These are phyloP conservation scores for Torulaspora gathmanii DNA, from an alignment of 805 yeast species.

Conservation along the genomic window DNA sequence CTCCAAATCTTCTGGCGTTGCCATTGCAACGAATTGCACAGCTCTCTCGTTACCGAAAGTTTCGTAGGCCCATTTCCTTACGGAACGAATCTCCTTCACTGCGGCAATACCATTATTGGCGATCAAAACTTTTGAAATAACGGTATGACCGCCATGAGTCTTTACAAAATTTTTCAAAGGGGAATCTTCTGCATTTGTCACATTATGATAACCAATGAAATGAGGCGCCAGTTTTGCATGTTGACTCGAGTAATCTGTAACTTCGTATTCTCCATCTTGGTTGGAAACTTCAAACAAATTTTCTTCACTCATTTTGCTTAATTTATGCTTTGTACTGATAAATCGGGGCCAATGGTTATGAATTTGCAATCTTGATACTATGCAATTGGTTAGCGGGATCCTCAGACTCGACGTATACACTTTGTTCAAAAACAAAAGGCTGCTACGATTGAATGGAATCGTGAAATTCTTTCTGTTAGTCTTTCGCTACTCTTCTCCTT, in stretches of 20 bases:
- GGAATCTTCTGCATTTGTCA: slow-evolving; percentile 72
- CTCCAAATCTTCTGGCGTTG: slow-evolving; percentile 97
- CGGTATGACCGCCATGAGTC: slow-evolving; percentile 90
- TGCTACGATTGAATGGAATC: slow-evolving; percentile 10
- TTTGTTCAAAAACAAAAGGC: slow-evolving; percentile 13
- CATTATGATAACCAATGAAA: slow-evolving; percentile 77
- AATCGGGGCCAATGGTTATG: not conserved
- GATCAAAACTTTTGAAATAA: slow-evolving; percentile 78
- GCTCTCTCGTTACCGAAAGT: slow-evolving; percentile 96
- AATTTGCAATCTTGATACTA: slow-evolving; percentile 1
- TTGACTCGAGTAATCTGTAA: slow-evolving; percentile 30
- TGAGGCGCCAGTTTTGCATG: slow-evolving; percentile 55
- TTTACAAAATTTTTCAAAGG: slow-evolving; percentile 77
- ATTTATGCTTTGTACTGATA: not conserved
- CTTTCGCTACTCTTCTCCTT: not conserved
- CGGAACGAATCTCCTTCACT: slow-evolving; percentile 94
- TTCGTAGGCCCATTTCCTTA: slow-evolving; percentile 98
- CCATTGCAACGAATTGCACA: slow-evolving; percentile 95
- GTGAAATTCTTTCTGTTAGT: slow-evolving; percentile 13
- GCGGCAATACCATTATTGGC: slow-evolving; percentile 99
- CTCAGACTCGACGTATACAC: slow-evolving; percentile 13
- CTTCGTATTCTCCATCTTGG: slow-evolving; percentile 20
- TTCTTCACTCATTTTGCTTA: slow-evolving; percentile 39
- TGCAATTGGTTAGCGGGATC: slow-evolving; percentile 8
- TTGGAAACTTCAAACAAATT: slow-evolving; percentile 38